phyloP scores from a whole-genome alignment of 1,284 basidiomycete genomes.

The Xerocomus nothofagi region DNA sequence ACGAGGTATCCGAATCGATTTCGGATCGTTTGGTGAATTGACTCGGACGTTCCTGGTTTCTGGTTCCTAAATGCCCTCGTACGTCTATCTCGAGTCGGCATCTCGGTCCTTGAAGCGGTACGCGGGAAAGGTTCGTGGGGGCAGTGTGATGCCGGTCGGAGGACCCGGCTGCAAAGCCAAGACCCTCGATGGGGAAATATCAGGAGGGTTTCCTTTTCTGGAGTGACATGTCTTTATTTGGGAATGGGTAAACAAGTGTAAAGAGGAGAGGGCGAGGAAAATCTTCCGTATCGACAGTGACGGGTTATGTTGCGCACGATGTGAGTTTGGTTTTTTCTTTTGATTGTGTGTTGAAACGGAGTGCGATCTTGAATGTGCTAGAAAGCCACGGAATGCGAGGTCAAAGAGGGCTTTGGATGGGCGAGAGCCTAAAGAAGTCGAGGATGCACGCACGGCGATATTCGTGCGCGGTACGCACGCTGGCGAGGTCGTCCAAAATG shows the following conservation, averaged over 20 bases:
- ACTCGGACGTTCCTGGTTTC: too few relatives aligned
- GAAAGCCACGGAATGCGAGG: constrained; percentile 96
- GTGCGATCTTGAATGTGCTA: constrained; percentile 29
- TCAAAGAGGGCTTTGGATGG: constrained; percentile 93
- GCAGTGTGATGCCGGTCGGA: too few relatives aligned
- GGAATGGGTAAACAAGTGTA: constrained; percentile 9
- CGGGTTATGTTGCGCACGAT: constrained; percentile 40
- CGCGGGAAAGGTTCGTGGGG: too few relatives aligned
- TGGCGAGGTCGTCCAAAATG: constrained; percentile 76
- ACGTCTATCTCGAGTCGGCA: too few relatives aligned
- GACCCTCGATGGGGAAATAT: too few relatives aligned
- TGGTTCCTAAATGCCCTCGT: too few relatives aligned
- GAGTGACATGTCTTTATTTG: neutral
- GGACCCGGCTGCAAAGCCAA: too few relatives aligned
- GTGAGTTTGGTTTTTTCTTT: constrained; percentile 28
- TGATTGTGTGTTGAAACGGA: neutral
- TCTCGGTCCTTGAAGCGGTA: too few relatives aligned
- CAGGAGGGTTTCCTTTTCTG: neutral
- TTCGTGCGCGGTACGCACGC: constrained; percentile 91
- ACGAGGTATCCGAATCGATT: too few relatives aligned
- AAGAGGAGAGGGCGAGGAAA: neutral
- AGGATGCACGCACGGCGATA: constrained; percentile 81
- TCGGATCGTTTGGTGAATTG: too few relatives aligned
- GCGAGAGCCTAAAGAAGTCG: constrained; percentile 86
- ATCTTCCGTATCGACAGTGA: neutral